Evolutionary conservation across 2,329 filamentous ascomycete genomes (phyloP).

Genomic region (Coniochaeta ligniaria): DNA sequence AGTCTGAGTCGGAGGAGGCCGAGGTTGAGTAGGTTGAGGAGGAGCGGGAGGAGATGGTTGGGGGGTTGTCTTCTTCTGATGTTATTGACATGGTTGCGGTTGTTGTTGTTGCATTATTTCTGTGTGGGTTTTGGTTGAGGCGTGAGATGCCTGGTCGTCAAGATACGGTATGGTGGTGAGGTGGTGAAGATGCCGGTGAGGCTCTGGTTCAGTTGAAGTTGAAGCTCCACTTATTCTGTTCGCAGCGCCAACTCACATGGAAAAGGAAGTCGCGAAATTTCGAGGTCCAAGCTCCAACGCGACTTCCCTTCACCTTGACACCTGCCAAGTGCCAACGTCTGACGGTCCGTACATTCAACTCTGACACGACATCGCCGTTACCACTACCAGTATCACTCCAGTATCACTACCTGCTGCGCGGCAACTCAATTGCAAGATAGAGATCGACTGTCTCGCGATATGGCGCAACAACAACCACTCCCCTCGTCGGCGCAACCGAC

Average conservation of each 20-base stretch:
- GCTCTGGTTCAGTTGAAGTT: not conserved
- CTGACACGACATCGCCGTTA: not conserved
- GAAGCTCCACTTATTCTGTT: not conserved
- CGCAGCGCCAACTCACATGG: not conserved
- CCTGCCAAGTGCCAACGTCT: not conserved
- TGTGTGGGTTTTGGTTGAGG: not conserved
- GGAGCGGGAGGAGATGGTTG: not conserved
- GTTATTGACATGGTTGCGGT: not conserved
- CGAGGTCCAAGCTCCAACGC: not conserved
- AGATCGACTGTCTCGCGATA: slow-evolving; percentile 17
- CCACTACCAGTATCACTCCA: not conserved
- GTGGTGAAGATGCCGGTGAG: not conserved
- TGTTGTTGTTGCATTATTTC: not conserved
- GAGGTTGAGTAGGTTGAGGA: slow-evolving; percentile 1
- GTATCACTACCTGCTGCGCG: not conserved
- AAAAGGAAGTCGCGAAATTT: not conserved
- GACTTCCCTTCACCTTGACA: not conserved
- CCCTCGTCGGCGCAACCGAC: slow-evolving; percentile 50
- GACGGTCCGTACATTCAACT: not conserved
- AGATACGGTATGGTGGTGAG: not conserved
- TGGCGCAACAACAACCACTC: slow-evolving; percentile 49
- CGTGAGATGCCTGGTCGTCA: not conserved
- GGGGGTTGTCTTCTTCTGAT: not conserved
- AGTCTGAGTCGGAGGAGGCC: slow-evolving; percentile 14
- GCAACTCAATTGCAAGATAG: not conserved